Base-by-base conservation (phyloP, 164 flowering plant species). In the Vitis rotundifolia region DNA sequence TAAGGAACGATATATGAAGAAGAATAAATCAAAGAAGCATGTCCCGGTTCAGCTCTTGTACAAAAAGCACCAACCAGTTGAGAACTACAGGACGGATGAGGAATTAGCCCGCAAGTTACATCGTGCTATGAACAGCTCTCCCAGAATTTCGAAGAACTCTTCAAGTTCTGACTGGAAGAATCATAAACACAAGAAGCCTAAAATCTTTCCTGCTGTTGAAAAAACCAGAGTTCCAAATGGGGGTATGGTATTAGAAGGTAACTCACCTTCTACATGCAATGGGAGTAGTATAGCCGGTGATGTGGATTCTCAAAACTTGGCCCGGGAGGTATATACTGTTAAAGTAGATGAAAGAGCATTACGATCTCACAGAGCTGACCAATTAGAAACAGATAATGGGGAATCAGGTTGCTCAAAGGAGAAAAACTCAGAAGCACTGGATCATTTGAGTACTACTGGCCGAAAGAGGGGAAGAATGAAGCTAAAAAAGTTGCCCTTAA, bases 101-200 rank as follows among this genome's bases (percentile, higher is more conserved):
- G 97, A 90, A 66, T 57, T 89, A 74, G 98, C 96, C 14, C 86
- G 88, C 14, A 84, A 70, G 68, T 79, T 92, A 81, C 94, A 92
- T 68, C 84, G 85, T 68, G 89, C 78, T 29, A 89, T 90, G 55
- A 90, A 94, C 67, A 89, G 96, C 80, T 92, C 98, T 29, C 89
- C 94, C 1, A 82, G 93, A 74, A 87, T 87, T 67, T 79, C 82
- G 13, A 94, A 82, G 76, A 79, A 74, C 66, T 72, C 81, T 44
- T 59, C 81, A 26, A 73, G 73, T 68, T 59, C 89, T 70, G 86
- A 78, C 64, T 51, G 49, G 63, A 88, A 85, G 66, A 74, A 64
- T 71, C 80, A 74, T 51, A 87, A 76, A 73, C 81, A 78, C 54
- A 87, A 86, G 82, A 90, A 76, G 74, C 87, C 69, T 47, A 88